Evolutionary conservation across 768 basidiomycete genomes (phyloP).

Genomic region (Suillus plorans): DNA sequence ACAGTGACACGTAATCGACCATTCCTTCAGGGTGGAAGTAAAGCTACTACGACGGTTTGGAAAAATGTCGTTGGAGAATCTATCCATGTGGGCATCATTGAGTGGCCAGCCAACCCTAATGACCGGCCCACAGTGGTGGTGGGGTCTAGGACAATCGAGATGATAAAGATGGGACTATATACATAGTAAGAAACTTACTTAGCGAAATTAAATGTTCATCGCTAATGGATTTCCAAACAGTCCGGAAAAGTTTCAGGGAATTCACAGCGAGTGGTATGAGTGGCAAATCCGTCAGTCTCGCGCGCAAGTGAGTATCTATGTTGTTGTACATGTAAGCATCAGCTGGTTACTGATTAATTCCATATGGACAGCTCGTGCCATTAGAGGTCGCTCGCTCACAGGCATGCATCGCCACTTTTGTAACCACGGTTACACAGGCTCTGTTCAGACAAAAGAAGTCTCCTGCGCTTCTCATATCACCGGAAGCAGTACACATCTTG

Average conservation of each 20-base stretch:
- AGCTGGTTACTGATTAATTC: background rate
- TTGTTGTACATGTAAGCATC: background rate
- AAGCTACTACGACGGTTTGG: slow-evolving; percentile 23
- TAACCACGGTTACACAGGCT: slow-evolving; percentile 17
- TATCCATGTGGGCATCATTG: slow-evolving; percentile 29
- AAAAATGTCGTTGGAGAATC: slow-evolving; percentile 18
- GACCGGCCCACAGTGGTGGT: slow-evolving; percentile 18
- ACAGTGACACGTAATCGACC: slow-evolving; percentile 14
- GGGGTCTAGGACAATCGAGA: slow-evolving; percentile 25
- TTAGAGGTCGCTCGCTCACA: slow-evolving; percentile 6
- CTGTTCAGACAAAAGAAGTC: slow-evolving; percentile 16
- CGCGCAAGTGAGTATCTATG: slow-evolving; percentile 20
- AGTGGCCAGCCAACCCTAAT: slow-evolving; percentile 21
- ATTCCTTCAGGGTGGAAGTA: slow-evolving; percentile 6
- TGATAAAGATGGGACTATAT: slow-evolving; percentile 21
- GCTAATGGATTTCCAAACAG: slow-evolving; percentile 8
- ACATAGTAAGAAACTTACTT: slow-evolving; percentile 21
- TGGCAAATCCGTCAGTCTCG: slow-evolving; percentile 26
- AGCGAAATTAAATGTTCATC: background rate
- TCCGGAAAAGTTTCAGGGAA: slow-evolving; percentile 26
- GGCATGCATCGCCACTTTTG: slow-evolving; percentile 29
- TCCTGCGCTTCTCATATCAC: slow-evolving; percentile 26
- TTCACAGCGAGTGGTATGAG: slow-evolving; percentile 23
- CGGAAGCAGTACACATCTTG: slow-evolving; percentile 29
- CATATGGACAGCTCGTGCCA: slow-evolving; percentile 24